These are phyloP conservation scores for Kondoa subrosea DNA, from an alignment of 768 basidiomycete species.

Conservation along the genomic window DNA sequence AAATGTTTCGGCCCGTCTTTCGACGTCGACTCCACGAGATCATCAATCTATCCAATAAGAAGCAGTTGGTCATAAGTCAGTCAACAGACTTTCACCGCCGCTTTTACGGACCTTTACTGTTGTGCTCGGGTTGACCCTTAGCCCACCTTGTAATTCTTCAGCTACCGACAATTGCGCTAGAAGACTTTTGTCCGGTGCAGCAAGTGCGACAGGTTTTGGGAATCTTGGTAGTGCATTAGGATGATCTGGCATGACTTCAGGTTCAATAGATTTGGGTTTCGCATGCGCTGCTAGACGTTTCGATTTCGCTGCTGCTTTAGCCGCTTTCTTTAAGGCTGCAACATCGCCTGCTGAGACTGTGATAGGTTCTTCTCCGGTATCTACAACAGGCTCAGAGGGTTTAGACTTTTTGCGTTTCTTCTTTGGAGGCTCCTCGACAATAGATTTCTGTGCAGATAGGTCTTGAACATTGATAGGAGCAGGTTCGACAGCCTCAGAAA, in stretches of 20 bases:
- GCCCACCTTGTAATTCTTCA: constrained; percentile 29
- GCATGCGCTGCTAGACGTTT: constrained; percentile 9
- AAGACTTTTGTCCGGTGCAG: constrained; percentile 28
- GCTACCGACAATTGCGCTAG: constrained; percentile 31
- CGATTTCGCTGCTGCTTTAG: constrained; percentile 8
- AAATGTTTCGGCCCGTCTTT: constrained; percentile 10
- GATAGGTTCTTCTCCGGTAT: constrained; percentile 19
- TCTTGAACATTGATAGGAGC: background rate
- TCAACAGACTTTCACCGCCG: background rate
- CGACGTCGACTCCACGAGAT: constrained; percentile 1
- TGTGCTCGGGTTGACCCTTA: constrained; percentile 28
- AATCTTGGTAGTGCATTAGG: constrained; percentile 27
- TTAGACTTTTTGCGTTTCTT: constrained; percentile 18
- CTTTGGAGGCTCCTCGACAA: constrained; percentile 1
- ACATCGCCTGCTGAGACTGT: constrained; percentile 14
- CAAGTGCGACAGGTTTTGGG: constrained; percentile 28
- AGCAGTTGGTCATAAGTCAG: background rate
- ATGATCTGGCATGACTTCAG: constrained; percentile 10
- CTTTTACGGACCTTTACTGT: constrained; percentile 10
- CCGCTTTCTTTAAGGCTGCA: constrained; percentile 8
- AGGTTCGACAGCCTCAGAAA: constrained; percentile 4
- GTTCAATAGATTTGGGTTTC: constrained; percentile 8
- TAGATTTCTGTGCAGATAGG: background rate
- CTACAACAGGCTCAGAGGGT: constrained; percentile 20
- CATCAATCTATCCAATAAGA: background rate